Evolutionary conservation across 768 basidiomycete species (phyloP), one percentile per base, ranked within the genome.

Genomic region (Lepiota venenata): DNA sequence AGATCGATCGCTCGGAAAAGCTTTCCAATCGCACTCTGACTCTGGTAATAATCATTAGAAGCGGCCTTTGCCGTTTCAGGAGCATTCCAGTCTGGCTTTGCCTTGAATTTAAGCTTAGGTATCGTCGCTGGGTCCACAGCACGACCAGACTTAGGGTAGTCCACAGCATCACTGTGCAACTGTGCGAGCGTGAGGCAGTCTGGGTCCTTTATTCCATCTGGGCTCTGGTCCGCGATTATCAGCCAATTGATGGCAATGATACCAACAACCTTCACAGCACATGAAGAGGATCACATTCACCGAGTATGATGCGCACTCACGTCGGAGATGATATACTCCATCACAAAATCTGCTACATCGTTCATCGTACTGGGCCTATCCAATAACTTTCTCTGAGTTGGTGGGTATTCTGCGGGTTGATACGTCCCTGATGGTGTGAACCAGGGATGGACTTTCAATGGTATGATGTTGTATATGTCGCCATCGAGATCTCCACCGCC

Each of bases 401-500:
- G 71, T 1, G 66, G 61, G 61, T 88, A 88, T 14, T 61, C 62
- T 1, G 80, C 83, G 2, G 87, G 78, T 15, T 22, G 47, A 38
- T 22, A 21, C 32, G 27, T 61, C 59, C 2, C 60, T 64, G 2
- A 46, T 52, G 14, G 52, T 52, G 0, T 67, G 66, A 10, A 15
- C 35, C 47, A 80, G 75, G 36, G 66, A 65, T 12, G 62, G 18
- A 66, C 56, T 4, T 67, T 58, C 43, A 81, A 61, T 2, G 78
- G 76, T 35, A 82, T 73, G 0, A 84, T 57, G 52, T 82, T 82
- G 55, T 82, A 85, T 9, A 71, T 64, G 53, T 86, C 84, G 20
- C 85, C 86, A 62, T 89, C 87, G 9, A 87, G 69, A 61, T 88
- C 87, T 0, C 86, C 87, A 1, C 87, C 87, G 2, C 85, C 85